Evolutionary conservation across 208 protist genomes (phyloP).

Genomic region (Crithidia bombi): DNA sequence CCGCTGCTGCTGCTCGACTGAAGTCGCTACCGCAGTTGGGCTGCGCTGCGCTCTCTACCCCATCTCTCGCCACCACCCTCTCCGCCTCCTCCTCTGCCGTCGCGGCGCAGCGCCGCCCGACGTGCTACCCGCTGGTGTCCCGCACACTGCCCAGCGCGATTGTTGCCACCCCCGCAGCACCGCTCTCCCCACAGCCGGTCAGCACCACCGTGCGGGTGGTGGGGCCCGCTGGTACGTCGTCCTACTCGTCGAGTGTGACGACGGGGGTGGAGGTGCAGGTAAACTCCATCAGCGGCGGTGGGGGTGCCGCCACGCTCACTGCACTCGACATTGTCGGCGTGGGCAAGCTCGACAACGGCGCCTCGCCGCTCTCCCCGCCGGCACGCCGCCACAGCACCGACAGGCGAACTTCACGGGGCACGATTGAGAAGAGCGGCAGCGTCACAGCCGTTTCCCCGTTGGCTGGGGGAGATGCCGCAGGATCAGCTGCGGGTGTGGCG

Average conservation of each 20-base stretch:
- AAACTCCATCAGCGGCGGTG: too few species aligned
- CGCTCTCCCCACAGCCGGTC: not conserved
- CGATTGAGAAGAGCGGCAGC: too few species aligned
- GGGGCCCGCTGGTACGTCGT: not conserved
- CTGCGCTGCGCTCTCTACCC: not conserved
- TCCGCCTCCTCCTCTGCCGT: not conserved
- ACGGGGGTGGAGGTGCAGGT: too few species aligned
- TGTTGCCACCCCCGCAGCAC: not conserved
- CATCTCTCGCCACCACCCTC: not conserved
- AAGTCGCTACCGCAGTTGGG: constrained; percentile 1
- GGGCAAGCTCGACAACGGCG: too few species aligned
- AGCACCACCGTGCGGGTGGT: not conserved
- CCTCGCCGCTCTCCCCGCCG: too few species aligned
- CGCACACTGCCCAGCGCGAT: not conserved
- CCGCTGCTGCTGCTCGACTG: not conserved
- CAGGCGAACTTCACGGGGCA: too few species aligned
- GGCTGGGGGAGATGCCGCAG: too few species aligned
- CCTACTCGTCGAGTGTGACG: too few species aligned
- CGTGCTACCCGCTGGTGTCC: constrained; percentile 10
- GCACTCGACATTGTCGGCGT: not conserved
- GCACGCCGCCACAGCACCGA: too few species aligned
- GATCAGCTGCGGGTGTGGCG: too few species aligned
- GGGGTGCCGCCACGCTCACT: too few species aligned
- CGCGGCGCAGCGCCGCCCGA: constrained; percentile 7
- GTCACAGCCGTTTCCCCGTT: too few species aligned